Evolutionary conservation across 106 monocot genomes (phyloP), one percentile per base, ranked within the genome.

Genomic region (Acorus calamus): DNA sequence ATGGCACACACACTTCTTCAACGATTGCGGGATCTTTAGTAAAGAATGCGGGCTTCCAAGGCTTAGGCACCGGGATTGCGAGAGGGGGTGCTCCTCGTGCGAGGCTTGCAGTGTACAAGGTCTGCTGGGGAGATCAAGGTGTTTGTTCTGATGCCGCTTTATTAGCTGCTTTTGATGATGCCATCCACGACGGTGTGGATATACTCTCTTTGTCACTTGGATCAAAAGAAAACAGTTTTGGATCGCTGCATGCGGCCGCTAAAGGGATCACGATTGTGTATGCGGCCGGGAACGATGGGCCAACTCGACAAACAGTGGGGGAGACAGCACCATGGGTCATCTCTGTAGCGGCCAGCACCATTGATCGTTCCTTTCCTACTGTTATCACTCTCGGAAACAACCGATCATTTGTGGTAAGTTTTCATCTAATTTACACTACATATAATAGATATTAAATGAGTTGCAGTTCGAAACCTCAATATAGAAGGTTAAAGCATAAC

Each of bases 141-240:
- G 44, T 7, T 0, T 53, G 85, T 42, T 9, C 5, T 28, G 56
- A 14, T 4, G 73, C 78, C 4, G 57, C 51, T 0, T 52, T 80
- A 14, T 41, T 83, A 0, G 61, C 50, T n/a, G 80, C 80, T 2
- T 60, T 84, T 10, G 80, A 88, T 6, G 77, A 77, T 4, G 87
- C 83, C 6, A 81, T 78, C 8, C 58, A 87, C 46, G 87, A 88
- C 11, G 87, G 87, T 0, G 87, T 88, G 7, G 77, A 83, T 44
- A 50, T 83, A 5, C 6, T 83, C 4, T 87, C 83, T 4, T 8
- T 84, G 45, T 83, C 83, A 0, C 57, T 88, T 5, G 65, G 57
- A 2, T 59, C 14, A 0, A 2, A 8, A 11, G 50, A 7, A 3
- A 11, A 72, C 2, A 2, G 3, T 0, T 11, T 10, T 5, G 73